phyloP scores from a whole-genome alignment of 495 filamentous ascomycete genomes.

The Talaromyces nanjingensis region DNA sequence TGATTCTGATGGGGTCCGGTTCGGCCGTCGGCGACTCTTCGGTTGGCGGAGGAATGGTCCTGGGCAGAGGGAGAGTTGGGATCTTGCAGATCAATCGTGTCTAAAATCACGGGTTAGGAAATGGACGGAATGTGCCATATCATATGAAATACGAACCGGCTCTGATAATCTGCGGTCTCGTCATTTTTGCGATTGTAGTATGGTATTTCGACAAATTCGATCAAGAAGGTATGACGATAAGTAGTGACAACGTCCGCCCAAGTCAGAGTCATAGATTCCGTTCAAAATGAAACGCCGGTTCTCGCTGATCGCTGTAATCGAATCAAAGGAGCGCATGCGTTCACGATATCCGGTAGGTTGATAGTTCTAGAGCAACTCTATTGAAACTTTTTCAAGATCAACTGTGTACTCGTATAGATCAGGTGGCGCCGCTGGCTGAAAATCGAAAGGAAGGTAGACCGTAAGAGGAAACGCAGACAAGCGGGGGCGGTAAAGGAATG shows the following conservation, averaged over 20 bases:
- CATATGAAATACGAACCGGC: slow-evolving; percentile 51
- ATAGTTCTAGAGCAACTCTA: not conserved
- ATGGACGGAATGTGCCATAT: not conserved
- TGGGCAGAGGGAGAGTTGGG: slow-evolving; percentile 74
- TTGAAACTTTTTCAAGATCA: not conserved
- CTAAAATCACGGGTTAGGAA: slow-evolving; percentile 36
- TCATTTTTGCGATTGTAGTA: slow-evolving; percentile 40
- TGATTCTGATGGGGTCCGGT: slow-evolving; percentile 79
- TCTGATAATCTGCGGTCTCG: slow-evolving; percentile 70
- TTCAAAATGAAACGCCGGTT: not conserved
- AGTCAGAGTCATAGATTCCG: not conserved
- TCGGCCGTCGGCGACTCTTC: slow-evolving; percentile 46
- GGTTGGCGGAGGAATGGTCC: slow-evolving; percentile 54
- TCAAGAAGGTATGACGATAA: not conserved
- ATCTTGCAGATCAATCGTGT: slow-evolving; percentile 92
- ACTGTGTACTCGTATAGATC: not conserved
- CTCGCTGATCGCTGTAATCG: not conserved
- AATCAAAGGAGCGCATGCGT: slow-evolving; percentile 2
- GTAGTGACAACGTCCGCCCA: not conserved
- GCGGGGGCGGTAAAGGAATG: slow-evolving; percentile 2
- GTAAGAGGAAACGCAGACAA: not conserved
- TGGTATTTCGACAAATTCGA: not conserved
- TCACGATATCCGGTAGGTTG: not conserved
- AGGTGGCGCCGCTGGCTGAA: not conserved
- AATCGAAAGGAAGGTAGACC: not conserved